Conservation (phyloP, 768 basidiomycete genomes). For the Phylloporus scabripes region DNA sequence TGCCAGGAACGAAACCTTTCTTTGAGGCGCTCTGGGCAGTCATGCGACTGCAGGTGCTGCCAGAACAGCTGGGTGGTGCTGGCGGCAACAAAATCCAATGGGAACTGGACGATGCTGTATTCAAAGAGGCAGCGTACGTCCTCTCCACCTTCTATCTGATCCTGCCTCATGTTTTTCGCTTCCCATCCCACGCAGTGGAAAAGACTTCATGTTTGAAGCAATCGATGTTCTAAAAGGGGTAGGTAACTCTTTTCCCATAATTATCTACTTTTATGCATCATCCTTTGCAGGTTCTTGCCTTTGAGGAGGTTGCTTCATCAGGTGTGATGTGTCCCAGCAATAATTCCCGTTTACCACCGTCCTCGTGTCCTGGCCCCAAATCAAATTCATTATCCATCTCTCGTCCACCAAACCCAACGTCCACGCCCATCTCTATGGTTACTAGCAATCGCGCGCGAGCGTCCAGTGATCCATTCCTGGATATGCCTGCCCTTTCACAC, state of each 20-base stretch:
- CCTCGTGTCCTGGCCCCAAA: slow-evolving; percentile 49
- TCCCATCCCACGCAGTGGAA: slow-evolving; percentile 54
- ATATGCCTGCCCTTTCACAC: slow-evolving; percentile 57
- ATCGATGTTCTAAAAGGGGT: slow-evolving; percentile 89
- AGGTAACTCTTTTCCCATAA: slow-evolving; percentile 27
- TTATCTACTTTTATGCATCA: slow-evolving; percentile 5
- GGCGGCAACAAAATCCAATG: slow-evolving; percentile 70
- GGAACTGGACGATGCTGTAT: slow-evolving; percentile 93
- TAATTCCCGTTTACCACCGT: slow-evolving; percentile 35
- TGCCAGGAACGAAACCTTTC: slow-evolving; percentile 89
- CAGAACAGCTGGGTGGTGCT: slow-evolving; percentile 75
- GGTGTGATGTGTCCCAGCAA: slow-evolving; percentile 26
- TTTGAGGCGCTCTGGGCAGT: slow-evolving; percentile 62
- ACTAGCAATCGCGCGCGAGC: slow-evolving; percentile 63
- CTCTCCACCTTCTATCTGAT: slow-evolving; percentile 4
- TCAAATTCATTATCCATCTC: slow-evolving; percentile 45
- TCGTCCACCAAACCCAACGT: slow-evolving; percentile 33
- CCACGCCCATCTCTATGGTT: slow-evolving; percentile 37
- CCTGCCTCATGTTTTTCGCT: slow-evolving; percentile 11
- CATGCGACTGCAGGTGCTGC: slow-evolving; percentile 76
- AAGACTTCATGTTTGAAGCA: slow-evolving; percentile 92
- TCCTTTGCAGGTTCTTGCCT: slow-evolving; percentile 51
- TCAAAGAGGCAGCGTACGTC: slow-evolving; percentile 89
- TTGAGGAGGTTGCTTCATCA: slow-evolving; percentile 56
- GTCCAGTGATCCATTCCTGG: slow-evolving; percentile 75